Evolutionary conservation across 2,329 filamentous ascomycete genomes (phyloP), one percentile per base, ranked within the genome.

Genomic region (Fusarium nisikadoi): DNA sequence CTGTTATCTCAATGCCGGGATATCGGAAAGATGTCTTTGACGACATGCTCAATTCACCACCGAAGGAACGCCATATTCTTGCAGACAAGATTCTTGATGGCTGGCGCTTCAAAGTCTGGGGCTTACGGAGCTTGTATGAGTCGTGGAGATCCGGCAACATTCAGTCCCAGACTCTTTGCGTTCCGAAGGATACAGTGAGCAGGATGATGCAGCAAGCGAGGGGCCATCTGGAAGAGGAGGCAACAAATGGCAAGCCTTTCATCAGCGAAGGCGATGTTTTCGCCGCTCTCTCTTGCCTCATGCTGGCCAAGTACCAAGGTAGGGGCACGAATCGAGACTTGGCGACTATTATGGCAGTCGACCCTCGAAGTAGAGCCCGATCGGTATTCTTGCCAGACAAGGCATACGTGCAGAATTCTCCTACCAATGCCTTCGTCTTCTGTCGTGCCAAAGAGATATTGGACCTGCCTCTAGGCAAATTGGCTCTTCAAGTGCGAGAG

Each of bases 381-480:
- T 71, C 68, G 0, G n/a, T 70, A 0, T 71, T 71, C n/a, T 43
- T 42, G 11, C 35, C 45, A 7, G 49, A 54, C 19, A 42, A 29
- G 2, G 66, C 68, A 1, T 71, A 71, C n/a, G 33, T 70, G 0
- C 66, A 70, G 19, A 71, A 71, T 46, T 61, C 63, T 2, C 63
- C 63, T 16, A 68, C 63, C 8, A 60, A 63, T 23, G 36, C 59
- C 3, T 68, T 47, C 23, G 60, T 71, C 17, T 53, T 71, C n/a
- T 62, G 68, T 8, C 63, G 9, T 0, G 59, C 58, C 13, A 38
- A 39, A 0, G 59, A 71, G 6, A 35, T 39, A 8, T 12, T 65
- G 5, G 43, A 54, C 2, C 3, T 72, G 16, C 53, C 71, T 11
- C 23, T 71, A 2, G 72, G 72, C 11, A 47, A 65, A 25, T 57